Base-by-base conservation (phyloP, 2,329 filamentous ascomycete genomes). In the Drechslera avenae region DNA sequence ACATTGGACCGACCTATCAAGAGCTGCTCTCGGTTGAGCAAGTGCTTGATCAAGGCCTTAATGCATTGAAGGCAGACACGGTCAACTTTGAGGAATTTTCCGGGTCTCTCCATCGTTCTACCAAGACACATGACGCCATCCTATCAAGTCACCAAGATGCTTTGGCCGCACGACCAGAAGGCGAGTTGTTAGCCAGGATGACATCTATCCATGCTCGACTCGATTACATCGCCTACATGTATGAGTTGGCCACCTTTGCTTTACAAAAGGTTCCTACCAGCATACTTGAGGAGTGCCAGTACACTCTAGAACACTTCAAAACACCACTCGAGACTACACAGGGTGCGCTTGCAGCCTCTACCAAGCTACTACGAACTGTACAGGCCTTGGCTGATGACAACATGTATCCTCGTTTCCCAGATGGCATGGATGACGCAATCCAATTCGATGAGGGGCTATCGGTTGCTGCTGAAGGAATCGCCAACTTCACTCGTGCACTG, bases 1-100 rank as follows among this genome's bases (percentile, higher is more conserved):
- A 80, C 57, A 94, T 91, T 61, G 88, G 91, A 63, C 86, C 87
- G 34, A 89, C 91, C 2, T 75, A 94, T 50, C 90, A 91, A 62
- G 94, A 97, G 72, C 79, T 97, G 42, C 90, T 96, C 69, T 91
- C 92, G 0, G 90, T 97, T 9, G 94, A 99, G 75, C 84, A 91
- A 50, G 89, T 90, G 0, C 76, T 97, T 41, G 96, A 96, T 67
- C 83, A 83, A 47, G 96, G 91, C 85, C 89, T 97, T 49, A 92
- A 97, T 58, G 85, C 85, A 5, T 72, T 97, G 46, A 87, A 91
- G 57, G 86, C 86, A 44, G 91, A 96, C 61, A 91, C 96, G 48
- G 77, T 97, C 40, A 91, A 91, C 73, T 89, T 93, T 74, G 85
- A 88, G 71, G 87, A 90, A 63, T 91, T 91, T 67, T 86, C 89